Base-by-base conservation (phyloP, 106 monocot species). In the Xerophyta viscosa region DNA sequence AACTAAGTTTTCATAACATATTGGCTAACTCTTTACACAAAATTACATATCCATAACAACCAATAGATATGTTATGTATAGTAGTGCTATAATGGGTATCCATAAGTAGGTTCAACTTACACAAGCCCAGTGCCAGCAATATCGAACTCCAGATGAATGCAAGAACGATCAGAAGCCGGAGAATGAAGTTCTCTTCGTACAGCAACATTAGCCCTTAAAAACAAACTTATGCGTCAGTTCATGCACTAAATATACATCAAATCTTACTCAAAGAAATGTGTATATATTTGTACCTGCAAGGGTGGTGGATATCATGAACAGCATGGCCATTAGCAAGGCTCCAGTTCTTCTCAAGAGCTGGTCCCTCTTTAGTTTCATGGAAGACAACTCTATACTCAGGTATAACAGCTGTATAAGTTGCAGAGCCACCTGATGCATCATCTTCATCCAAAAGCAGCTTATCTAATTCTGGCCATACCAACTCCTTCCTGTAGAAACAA, bases 121-220 rank as follows among this genome's bases (percentile, higher is more conserved):
- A 19, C 47, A 49, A 98, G 81, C 27, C 76, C 76, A 50, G 96
- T 86, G 61, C 71, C 65, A 68, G 76, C 63, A 56, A 98, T 89
- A 60, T 89, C 85, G 66, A 98, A 89, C 66, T 98, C 96, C 54
- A 98, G 58, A 66, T 98, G 96, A 50, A 76, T 86, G 68, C 88
- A 94, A 2, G 94, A 94, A 50, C 94, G 84, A 67, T 94, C 94
- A 65, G 88, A 94, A 56, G 71, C 75, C 48, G 85, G 69, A 21
- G 63, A 71, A 63, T 98, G 96, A 74, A 98, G 89, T 43, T 98
- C 96, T 51, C 58, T 61, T 29, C 71, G 62, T 25, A 89, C 89
- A 66, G 74, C 85, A 49, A 98, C 85, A 73, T 82, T 78, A 24
- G 88, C 66, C 67, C 88, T 83, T 72, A 15, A 63, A 29, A 52